A percentile compares a stretch with the other conserved stretches of the same genome.
phyloP scores from a whole-genome alignment of 257 asterid species.

The Nicotiana attenuata region DNA sequence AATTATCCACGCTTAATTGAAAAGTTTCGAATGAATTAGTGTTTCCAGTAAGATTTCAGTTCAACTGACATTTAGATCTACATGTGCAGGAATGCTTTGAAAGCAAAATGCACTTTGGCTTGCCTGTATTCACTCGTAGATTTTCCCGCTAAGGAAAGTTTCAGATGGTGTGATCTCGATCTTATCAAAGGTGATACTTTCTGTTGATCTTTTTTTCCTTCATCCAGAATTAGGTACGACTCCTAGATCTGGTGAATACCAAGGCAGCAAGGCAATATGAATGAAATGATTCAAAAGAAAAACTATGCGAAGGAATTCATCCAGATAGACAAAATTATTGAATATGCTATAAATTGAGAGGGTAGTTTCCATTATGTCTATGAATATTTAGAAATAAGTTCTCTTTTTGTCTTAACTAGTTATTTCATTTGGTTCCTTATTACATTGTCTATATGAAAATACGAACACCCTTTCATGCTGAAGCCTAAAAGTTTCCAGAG shows the following conservation, averaged over 20 bases:
- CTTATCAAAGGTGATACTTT: neutral
- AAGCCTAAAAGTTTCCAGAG: constrained; percentile 13
- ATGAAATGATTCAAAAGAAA: neutral
- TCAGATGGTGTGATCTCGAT: neutral
- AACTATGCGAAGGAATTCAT: neutral
- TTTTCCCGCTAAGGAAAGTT: neutral
- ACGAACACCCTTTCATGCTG: constrained; percentile 19
- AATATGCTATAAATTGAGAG: neutral
- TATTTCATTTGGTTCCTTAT: constrained; percentile 21
- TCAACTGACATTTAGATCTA: neutral
- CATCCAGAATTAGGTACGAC: neutral
- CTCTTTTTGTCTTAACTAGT: neutral
- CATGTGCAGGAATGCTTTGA: neutral
- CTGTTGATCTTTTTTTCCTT: neutral
- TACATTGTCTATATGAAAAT: constrained; percentile 21
- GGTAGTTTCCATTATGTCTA: neutral
- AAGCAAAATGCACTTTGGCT: neutral
- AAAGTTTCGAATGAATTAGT: neutral
- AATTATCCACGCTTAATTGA: neutral
- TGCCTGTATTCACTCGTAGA: neutral
- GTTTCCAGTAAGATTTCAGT: neutral
- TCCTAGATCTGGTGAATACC: neutral
- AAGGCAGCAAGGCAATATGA: neutral
- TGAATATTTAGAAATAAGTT: neutral
- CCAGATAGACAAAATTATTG: neutral